A percentile compares a stretch with the other conserved stretches of the same genome.
These are phyloP conservation scores for Pseudogymnoascus sp. DNA, from an alignment of 2,329 filamentous ascomycete species.

Conservation along the genomic window DNA sequence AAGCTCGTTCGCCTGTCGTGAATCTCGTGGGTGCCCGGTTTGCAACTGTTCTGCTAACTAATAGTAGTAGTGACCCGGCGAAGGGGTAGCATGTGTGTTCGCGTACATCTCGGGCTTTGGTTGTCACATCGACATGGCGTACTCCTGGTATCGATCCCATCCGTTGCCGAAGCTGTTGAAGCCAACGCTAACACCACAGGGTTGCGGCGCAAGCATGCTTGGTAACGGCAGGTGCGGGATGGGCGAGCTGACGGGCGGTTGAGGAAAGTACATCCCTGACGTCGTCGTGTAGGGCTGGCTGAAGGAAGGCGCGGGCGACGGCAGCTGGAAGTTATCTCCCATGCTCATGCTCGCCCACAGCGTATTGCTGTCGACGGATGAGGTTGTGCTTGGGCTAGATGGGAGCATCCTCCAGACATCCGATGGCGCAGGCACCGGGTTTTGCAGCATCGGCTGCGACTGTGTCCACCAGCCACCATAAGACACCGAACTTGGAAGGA, in stretches of 20 bases:
- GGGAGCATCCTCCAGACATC: conserved; percentile 88
- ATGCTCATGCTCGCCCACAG: conserved; percentile 70
- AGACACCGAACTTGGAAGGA: conserved; percentile 74
- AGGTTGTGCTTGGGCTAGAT: conserved; percentile 71
- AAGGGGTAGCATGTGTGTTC: conserved; percentile 39
- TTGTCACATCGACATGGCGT: conserved; percentile 80
- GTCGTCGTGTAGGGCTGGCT: conserved; percentile 65
- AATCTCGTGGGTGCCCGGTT: neutral
- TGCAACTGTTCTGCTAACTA: neutral
- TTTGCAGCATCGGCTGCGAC: conserved; percentile 45
- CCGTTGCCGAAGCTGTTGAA: conserved; percentile 67
- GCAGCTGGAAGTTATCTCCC: conserved; percentile 59
- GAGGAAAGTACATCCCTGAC: conserved; percentile 69
- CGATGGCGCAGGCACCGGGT: conserved; percentile 60
- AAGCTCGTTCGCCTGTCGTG: neutral
- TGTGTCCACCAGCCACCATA: conserved; percentile 76
- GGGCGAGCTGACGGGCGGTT: conserved; percentile 64
- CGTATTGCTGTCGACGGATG: conserved; percentile 62
- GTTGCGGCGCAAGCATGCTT: conserved; percentile 74
- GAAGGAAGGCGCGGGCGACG: conserved; percentile 73
- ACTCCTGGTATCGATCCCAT: conserved; percentile 81
- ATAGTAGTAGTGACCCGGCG: conserved; percentile 35
- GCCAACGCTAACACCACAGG: conserved; percentile 70
- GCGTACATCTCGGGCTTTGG: conserved; percentile 35
- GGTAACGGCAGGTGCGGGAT: conserved; percentile 74